These are phyloP conservation scores for Auricularia sp. DNA, from an alignment of 768 basidiomycete species.

Conservation along the genomic window DNA sequence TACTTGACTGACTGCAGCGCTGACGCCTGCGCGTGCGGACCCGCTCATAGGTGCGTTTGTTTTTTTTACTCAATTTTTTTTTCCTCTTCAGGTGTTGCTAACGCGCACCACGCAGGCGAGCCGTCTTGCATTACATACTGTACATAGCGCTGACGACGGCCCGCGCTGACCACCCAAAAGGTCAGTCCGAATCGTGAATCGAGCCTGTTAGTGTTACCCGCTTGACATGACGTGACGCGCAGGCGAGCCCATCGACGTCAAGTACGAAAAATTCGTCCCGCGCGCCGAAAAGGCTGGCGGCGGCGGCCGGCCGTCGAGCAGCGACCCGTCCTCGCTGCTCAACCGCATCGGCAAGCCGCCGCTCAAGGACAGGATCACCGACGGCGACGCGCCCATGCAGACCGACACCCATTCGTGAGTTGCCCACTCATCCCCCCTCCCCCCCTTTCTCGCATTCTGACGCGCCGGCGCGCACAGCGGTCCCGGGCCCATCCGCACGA, in stretches of 20 bases:
- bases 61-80: too few relatives aligned
- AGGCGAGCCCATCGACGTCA: conserved; percentile 75
- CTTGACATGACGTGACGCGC: not conserved
- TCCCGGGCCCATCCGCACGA: conserved; percentile 25
- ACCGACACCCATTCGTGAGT: not conserved
- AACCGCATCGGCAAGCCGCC: conserved; percentile 69
- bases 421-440: not conserved
- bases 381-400: not conserved
- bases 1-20: too few relatives aligned
- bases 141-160: too few relatives aligned
- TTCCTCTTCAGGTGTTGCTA: too few relatives aligned
- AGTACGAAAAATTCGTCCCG: conserved; percentile 35
- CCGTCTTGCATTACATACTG: too few relatives aligned
- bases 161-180: too few relatives aligned
- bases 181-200: too few relatives aligned
- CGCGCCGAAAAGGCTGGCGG: conserved; percentile 26
- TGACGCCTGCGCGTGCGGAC: too few relatives aligned
- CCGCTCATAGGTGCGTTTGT: too few relatives aligned
- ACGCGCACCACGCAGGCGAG: too few relatives aligned
- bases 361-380: conserved; percentile 42
- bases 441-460: conserved; percentile 29
- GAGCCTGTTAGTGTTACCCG: too few relatives aligned
- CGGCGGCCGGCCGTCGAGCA: conserved; percentile 33
- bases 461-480: conserved; percentile 19
- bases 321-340: conserved; percentile 48